Evolutionary conservation across 129 eudicot genomes (phyloP), one percentile per base, ranked within the genome.

Genomic region (Smallanthus sonchifolius): DNA sequence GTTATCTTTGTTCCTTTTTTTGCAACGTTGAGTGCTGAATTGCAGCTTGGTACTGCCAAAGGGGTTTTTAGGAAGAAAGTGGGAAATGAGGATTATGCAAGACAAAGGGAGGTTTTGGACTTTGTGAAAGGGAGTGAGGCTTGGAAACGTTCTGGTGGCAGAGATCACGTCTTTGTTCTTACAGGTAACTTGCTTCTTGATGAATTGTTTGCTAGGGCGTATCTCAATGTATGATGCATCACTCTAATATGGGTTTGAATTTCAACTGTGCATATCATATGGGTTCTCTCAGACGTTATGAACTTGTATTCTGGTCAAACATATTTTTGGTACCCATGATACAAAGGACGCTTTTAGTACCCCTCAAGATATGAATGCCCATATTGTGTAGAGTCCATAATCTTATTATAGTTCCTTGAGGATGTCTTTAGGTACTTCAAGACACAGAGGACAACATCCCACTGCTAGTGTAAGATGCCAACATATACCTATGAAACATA

Each of bases 1-100:
- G 97, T 94, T 38, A 51, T 94, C 38, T 94, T 91, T 54, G 99
- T 94, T 63, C 99, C 99, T 1, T 94, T 90, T 65, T 94, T 94
- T 63, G 99, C 96, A 15, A 94, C 99, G 0, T 8, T 88, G 79
- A 94, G 99, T 73, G 96, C 97, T 68, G 99, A 94, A 17, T 59
- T 94, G 83, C 97, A 94, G 90, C 78, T 94, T 77, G 85, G 89
- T 67, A 54, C 84, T 19, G 85, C 77, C 16, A 90, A 92, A 73
- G 89, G 99, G 61, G 87, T 79, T 76, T 94, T 94, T 47, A 91
- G 96, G 84, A 94, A 94, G 79, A 88, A 84, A 73, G 83, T 17
- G 69, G 97, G 83, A 72, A 94, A 94, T 86, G 90, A 83, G 83
- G 99, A 94, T 77, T 90, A 94, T 85, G 67, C 66, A 45, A 91